Evolutionary conservation across 1,284 basidiomycete genomes (phyloP), one percentile per base, ranked within the genome.

Genomic region (Ganoderma lucidum): DNA sequence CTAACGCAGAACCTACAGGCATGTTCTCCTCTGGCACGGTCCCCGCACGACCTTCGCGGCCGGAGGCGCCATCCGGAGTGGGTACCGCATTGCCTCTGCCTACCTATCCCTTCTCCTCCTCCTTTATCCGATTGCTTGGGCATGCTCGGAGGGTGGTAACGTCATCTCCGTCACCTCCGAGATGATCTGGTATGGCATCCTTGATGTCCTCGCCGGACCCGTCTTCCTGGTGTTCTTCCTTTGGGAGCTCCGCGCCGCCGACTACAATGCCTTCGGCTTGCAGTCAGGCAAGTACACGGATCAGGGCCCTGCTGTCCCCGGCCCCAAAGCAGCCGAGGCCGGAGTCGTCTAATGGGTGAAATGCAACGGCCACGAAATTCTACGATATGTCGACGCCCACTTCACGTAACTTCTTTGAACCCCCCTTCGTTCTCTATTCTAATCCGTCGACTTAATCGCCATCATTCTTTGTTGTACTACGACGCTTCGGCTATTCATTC

Each of bases 101-200:
- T 83, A 82, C 73, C 78, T 89, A 69, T 80, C 83, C 14, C 82
- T 87, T 77, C 79, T 89, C 69, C 86, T 85, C 82, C 73, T 87
- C 68, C 75, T 89, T 44, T 90, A 89, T 78, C 83, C 84, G 14
- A 80, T 85, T 69, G 78, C 76, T 30, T 87, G 86, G 85, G 85
- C 81, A 58, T 75, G 83, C 30, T 81, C 82, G 2, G 86, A 88
- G 68, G 86, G 86, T 12, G 79, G 81, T 14, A 84, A 88, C 75
- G 80, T 79, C 61, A 85, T 87, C 71, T 78, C 80, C 0, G 81
- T 83, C 17, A 80, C 81, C 41, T 77, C 78, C 65, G 85, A 83
- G 75, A 83, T 83, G 83, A 78, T 87, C 63, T 90, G 86, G 79
- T 90, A 90, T 77, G 89, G 88, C 68, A 80, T 89, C 65, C 83